Evolutionary conservation across 106 monocot species (phyloP).

Genomic region (Allium fistulosum): DNA sequence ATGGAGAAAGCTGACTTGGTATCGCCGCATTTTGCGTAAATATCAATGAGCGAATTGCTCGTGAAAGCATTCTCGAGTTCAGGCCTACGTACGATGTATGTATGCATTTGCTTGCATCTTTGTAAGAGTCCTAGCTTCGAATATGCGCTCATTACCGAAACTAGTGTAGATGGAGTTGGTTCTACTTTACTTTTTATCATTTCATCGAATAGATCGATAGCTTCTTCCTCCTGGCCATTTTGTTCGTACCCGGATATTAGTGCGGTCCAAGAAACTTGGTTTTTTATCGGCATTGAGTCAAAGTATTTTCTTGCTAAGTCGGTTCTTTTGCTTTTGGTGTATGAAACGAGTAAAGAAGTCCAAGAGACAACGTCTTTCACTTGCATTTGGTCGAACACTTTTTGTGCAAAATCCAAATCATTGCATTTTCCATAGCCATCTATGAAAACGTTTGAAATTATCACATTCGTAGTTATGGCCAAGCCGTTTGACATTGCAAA

Average conservation of each 20-base stretch:
- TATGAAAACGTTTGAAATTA: constrained; percentile 43
- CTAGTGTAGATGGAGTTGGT: constrained; percentile 46
- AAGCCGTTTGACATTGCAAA: no score
- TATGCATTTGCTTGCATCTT: constrained; percentile 45
- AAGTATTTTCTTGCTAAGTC: constrained; percentile 34
- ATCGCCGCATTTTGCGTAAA: constrained; percentile 74
- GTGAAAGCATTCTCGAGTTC: constrained; percentile 22
- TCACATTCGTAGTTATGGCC: constrained; percentile 10
- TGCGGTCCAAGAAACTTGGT: constrained; percentile 54
- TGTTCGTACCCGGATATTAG: constrained; percentile 50
- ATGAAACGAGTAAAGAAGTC: constrained; percentile 46
- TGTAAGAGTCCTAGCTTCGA: constrained; percentile 33
- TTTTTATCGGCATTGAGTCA: constrained; percentile 28
- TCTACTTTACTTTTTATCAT: constrained; percentile 35
- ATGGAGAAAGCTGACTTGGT: constrained; percentile 24
- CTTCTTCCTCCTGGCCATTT: constrained; percentile 40
- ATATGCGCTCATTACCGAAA: constrained; percentile 55
- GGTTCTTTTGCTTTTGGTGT: constrained; percentile 5
- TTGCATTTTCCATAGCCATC: constrained; percentile 66
- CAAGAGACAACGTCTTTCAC: constrained; percentile 44
- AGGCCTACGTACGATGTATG: constrained; percentile 23
- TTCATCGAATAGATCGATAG: constrained; percentile 34
- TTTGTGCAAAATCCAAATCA: constrained; percentile 13
- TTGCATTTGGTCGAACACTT: constrained; percentile 35
- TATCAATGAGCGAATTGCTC: constrained; percentile 52